Base-by-base conservation (phyloP, 805 yeast species). In the Candida morakotiae region DNA sequence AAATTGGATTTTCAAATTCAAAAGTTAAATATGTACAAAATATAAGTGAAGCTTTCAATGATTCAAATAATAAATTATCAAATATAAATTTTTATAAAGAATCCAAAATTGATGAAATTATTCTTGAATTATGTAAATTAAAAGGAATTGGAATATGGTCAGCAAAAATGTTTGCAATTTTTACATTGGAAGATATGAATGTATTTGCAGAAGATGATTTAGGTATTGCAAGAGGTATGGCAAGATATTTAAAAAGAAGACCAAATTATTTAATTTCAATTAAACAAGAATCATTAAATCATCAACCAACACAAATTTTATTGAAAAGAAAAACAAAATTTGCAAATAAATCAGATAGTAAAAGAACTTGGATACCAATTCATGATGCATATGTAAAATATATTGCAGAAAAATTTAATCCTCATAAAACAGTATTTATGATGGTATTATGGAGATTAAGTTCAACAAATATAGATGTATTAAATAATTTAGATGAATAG, bases 131-230 rank as follows among this genome's bases (percentile, higher is more conserved):
- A 37, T 71, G 73, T 0, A 54, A 55, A 18, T 62, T 83, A 43
- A 83, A 83, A 49, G 94, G 94, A 0, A 73, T 85, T 13, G 94
- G 93, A 0, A 71, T 71, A 1, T 89, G 98, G 98, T 77, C 88
- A 4, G 89, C 93, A 0, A 83, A 83, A 38, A 89, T 89, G 96
- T 89, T 87, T 57, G 59, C 85, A 13, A 52, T 82, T 16, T 87
- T 87, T 52, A 83, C 84, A 1, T 60, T 88, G 31, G 71, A 71
- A 18, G 70, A 85, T 39, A 53, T 75, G 52, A 81, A 89, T 54
- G 76, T 86, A 0, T 87, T 87, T 55, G 82, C 93, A 4, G 63
- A 75, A 4, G 86, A 80, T 14, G 97, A 89, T 59, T 60, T 89
- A 32, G 97, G 96, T 1, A 75, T 89, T 2, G 87, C 89, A 22